These are phyloP conservation scores for Ganoderma multipileum DNA, from an alignment of 1,284 basidiomycete genomes.

Conservation along the genomic window DNA sequence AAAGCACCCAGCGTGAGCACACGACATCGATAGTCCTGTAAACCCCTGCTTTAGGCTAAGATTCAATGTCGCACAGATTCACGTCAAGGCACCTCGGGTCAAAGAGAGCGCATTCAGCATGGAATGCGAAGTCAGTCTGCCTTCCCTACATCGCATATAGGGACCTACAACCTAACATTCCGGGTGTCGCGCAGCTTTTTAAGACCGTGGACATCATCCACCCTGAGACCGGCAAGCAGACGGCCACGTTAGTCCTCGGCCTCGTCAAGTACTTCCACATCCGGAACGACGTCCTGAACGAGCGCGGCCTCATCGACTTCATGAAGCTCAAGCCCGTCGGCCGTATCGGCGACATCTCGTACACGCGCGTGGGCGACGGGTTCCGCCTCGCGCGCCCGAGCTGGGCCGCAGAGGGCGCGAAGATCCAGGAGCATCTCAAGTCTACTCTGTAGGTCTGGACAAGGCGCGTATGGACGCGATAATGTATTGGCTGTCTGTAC, in stretches of 20 bases:
- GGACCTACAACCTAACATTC: not conserved
- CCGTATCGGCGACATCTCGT: conserved; percentile 70
- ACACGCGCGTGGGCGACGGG: conserved; percentile 58
- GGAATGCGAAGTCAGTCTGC: conserved; percentile 68
- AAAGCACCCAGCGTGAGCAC: conserved; percentile 57
- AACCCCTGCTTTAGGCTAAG: not conserved
- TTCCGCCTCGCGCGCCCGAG: conserved; percentile 63
- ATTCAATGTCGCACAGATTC: conserved; percentile 18
- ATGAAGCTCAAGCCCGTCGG: conserved; percentile 63
- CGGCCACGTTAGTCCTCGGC: conserved; percentile 70
- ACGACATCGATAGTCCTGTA: not conserved
- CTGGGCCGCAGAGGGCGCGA: conserved; percentile 51
- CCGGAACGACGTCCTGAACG: conserved; percentile 55
- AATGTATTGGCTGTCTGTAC: not conserved
- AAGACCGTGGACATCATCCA: conserved; percentile 62
- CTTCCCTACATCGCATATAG: conserved; percentile 8
- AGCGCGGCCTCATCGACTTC: conserved; percentile 61
- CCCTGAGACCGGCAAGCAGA: conserved; percentile 48
- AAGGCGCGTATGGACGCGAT: not conserved
- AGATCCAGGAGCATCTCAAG: conserved; percentile 26
- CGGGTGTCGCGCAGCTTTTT: conserved; percentile 48
- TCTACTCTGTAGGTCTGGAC: not conserved
- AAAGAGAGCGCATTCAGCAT: conserved; percentile 62
- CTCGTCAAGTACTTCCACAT: conserved; percentile 71
- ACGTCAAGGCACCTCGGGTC: conserved; percentile 71